Evolutionary conservation across 2,329 filamentous ascomycete species (phyloP).

Genomic region (Alternaria sp.): DNA sequence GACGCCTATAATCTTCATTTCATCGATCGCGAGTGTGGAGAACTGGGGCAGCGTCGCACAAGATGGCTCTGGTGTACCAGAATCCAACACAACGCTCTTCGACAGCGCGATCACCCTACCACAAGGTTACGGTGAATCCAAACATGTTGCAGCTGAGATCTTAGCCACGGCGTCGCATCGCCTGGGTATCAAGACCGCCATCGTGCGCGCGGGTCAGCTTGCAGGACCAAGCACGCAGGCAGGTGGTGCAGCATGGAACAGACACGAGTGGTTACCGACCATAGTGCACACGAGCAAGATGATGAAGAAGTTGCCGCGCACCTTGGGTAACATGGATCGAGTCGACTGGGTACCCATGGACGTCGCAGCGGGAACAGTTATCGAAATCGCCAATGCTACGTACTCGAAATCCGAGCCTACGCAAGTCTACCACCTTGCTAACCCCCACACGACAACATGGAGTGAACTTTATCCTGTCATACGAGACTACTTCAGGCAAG

Average conservation of each 20-base stretch:
- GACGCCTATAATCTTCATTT: slow-evolving; percentile 51
- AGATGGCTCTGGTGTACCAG: slow-evolving; percentile 16
- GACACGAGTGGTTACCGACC: slow-evolving; percentile 41
- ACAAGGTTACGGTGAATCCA: slow-evolving; percentile 53
- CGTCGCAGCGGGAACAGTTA: slow-evolving; percentile 1
- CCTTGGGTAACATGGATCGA: slow-evolving; percentile 20
- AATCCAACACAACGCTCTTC: slow-evolving; percentile 35
- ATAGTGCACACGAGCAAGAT: slow-evolving; percentile 33
- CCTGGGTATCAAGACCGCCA: slow-evolving; percentile 32
- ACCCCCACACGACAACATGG: slow-evolving; percentile 8
- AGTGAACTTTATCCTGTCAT: slow-evolving; percentile 5
- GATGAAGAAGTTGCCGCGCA: slow-evolving; percentile 34
- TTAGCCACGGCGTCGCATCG: slow-evolving; percentile 40
- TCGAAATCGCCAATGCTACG: slow-evolving; percentile 8
- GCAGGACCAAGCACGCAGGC: slow-evolving; percentile 34
- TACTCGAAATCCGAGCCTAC: background rate
- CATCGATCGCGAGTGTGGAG: slow-evolving; percentile 49
- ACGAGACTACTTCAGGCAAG: background rate
- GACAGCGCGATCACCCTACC: slow-evolving; percentile 42
- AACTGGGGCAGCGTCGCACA: slow-evolving; percentile 14
- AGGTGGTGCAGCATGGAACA: slow-evolving; percentile 36
- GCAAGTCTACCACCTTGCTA: slow-evolving; percentile 13
- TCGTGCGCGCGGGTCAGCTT: slow-evolving; percentile 44
- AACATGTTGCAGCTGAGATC: slow-evolving; percentile 49
- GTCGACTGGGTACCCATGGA: slow-evolving; percentile 43